phyloP scores from a whole-genome alignment of 805 yeast species.

The Yamadazyma tumulicola region DNA sequence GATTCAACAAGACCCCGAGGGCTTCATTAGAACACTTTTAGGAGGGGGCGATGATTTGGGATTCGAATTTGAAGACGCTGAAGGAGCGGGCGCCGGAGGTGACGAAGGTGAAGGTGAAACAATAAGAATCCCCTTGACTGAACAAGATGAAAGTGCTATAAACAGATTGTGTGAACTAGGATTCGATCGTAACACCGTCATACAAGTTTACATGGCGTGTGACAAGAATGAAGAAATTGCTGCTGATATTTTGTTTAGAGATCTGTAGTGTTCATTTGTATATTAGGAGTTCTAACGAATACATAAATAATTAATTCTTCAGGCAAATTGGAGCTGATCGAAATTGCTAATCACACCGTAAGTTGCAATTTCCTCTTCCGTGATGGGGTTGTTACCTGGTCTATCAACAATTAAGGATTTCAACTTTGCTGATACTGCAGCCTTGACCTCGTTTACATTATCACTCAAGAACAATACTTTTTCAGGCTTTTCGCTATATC shows the following conservation, averaged over 20 bases:
- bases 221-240: constrained; percentile 97
- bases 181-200: constrained; percentile 80
- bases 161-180: constrained; percentile 88
- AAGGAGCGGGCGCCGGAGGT: constrained; percentile 35
- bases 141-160: constrained; percentile 87
- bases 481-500: constrained; percentile 21
- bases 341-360: constrained; percentile 19
- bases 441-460: constrained; percentile 70
- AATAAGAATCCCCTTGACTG: constrained; percentile 61
- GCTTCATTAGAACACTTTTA: constrained; percentile 69
- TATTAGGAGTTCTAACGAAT: constrained; percentile 1
- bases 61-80: constrained; percentile 34
- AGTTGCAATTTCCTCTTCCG: constrained; percentile 26
- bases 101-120: constrained; percentile 31
- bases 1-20: constrained; percentile 86
- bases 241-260: constrained; percentile 79
- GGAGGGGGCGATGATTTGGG: constrained; percentile 54
- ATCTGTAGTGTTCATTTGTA: constrained; percentile 22
- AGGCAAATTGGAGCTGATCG: neutral
- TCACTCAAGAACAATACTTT: constrained; percentile 72
- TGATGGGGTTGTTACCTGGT: constrained; percentile 67
- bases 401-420: constrained; percentile 56
- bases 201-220: constrained; percentile 95
- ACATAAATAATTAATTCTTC: neutral
- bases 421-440: constrained; percentile 69